Conservation (phyloP, 805 yeast species). For the Suhomyces tanzawaensis region DNA sequence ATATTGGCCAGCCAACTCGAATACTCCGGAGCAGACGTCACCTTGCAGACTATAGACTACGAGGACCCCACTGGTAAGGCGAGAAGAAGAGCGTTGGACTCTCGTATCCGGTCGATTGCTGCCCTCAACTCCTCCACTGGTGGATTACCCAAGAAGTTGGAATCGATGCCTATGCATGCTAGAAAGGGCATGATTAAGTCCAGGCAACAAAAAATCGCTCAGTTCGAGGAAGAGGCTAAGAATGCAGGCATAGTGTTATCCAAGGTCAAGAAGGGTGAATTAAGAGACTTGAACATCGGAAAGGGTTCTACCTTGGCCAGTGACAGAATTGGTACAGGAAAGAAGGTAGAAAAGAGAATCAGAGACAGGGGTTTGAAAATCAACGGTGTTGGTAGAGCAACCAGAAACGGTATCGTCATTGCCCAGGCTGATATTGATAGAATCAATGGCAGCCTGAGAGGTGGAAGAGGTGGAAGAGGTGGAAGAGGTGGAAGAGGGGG, state of each 20-base stretch:
- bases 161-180: slow-evolving; percentile 85
- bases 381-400: slow-evolving; percentile 69
- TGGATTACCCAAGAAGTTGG: slow-evolving; percentile 48
- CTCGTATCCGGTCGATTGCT: slow-evolving; percentile 49
- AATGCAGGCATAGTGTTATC: slow-evolving; percentile 91
- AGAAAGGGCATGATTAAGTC: slow-evolving; percentile 78
- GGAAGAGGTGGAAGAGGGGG: slow-evolving; percentile 7
- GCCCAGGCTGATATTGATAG: slow-evolving; percentile 64
- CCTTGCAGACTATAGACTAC: slow-evolving; percentile 58
- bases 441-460: slow-evolving; percentile 21
- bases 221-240: slow-evolving; percentile 72
- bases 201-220: slow-evolving; percentile 48
- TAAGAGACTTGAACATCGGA: slow-evolving; percentile 55
- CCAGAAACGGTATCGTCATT: slow-evolving; percentile 75
- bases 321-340: slow-evolving; percentile 50
- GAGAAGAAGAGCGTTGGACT: slow-evolving; percentile 59
- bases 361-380: slow-evolving; percentile 82
- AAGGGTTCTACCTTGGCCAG: slow-evolving; percentile 51
- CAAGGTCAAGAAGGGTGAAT: slow-evolving; percentile 62
- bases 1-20: slow-evolving; percentile 45
- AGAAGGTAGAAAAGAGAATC: slow-evolving; percentile 34
- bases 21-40: slow-evolving; percentile 66
- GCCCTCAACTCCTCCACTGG: slow-evolving; percentile 43
- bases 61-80: slow-evolving; percentile 69
- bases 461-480: slow-evolving; percentile 10